A percentile compares a stretch with the other conserved stretches of the same genome.
Conservation (phyloP, 2,329 filamentous ascomycete species). For the Pestalotiopsis sp. region DNA sequence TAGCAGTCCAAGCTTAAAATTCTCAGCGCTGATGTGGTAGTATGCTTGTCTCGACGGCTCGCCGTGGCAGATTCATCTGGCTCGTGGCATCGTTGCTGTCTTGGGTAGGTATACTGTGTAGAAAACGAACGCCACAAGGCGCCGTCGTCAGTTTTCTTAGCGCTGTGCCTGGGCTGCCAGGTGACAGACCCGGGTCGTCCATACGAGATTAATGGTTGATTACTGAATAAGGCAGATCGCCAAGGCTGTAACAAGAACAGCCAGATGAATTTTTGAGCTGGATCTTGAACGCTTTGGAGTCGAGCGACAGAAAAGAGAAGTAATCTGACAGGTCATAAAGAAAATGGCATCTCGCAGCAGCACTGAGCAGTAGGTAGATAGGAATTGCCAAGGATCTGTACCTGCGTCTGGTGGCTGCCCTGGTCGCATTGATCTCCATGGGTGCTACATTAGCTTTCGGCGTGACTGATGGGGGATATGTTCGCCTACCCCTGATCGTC, state of each 20-base stretch:
- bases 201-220: not conserved
- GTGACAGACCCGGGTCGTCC: not conserved
- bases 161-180: not conserved
- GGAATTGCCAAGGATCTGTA: not conserved
- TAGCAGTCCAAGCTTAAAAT: too few relatives aligned
- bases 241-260: not conserved
- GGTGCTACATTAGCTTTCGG: not conserved
- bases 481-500: not conserved
- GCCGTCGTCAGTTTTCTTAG: not conserved
- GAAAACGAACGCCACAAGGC: not conserved
- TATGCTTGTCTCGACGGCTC: too few relatives aligned
- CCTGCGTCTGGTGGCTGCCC: not conserved
- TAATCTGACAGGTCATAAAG: not conserved
- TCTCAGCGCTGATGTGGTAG: too few relatives aligned
- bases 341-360: not conserved
- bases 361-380: not conserved
- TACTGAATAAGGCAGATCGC: not conserved
- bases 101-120: not conserved
- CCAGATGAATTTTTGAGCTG: not conserved
- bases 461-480: not conserved
- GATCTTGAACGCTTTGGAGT: not conserved
- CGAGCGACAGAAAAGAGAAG: not conserved
- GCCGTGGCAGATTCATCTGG: not conserved
- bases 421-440: not conserved
- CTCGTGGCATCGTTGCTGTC: not conserved